Conservation (phyloP, 2,329 filamentous ascomycete species). For the Talaromyces marneffei region DNA sequence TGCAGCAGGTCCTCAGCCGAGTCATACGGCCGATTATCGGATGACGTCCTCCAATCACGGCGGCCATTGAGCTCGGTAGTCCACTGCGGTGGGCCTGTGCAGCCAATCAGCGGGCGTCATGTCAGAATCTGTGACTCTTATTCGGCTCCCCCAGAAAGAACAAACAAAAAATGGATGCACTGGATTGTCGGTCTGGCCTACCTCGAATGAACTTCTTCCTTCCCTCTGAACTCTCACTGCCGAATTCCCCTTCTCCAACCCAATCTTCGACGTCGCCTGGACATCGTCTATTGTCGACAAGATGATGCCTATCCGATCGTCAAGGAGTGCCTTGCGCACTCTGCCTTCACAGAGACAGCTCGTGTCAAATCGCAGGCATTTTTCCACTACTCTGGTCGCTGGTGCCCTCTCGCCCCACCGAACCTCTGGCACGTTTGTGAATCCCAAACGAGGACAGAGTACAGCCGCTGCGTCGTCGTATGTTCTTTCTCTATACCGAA, state of each 20-base stretch:
- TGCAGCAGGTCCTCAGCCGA: background rate
- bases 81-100: background rate
- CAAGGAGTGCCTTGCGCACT: slow-evolving; percentile 45
- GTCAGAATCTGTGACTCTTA: background rate
- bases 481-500: slow-evolving; percentile 37
- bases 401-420: slow-evolving; percentile 44
- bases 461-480: slow-evolving; percentile 48
- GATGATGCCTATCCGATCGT: slow-evolving; percentile 49
- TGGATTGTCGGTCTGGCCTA: slow-evolving; percentile 1
- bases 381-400: slow-evolving; percentile 42
- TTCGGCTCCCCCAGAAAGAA: background rate
- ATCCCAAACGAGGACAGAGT: slow-evolving; percentile 41
- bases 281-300: slow-evolving; percentile 26
- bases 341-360: slow-evolving; percentile 40
- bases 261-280: slow-evolving; percentile 27
- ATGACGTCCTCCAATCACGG: slow-evolving; percentile 14
- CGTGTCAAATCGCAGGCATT: slow-evolving; percentile 32
- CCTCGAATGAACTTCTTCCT: background rate
- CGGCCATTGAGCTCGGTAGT: background rate
- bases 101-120: background rate
- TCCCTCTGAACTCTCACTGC: background rate
- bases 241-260: slow-evolving; percentile 6
- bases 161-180: background rate
- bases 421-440: slow-evolving; percentile 30
- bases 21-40: slow-evolving; percentile 16